Percentiles rank a stretch among this genome's conserved stretches.
phyloP scores from a whole-genome alignment of 108 stramenopile genomes.

The Cyclotella atomus region DNA sequence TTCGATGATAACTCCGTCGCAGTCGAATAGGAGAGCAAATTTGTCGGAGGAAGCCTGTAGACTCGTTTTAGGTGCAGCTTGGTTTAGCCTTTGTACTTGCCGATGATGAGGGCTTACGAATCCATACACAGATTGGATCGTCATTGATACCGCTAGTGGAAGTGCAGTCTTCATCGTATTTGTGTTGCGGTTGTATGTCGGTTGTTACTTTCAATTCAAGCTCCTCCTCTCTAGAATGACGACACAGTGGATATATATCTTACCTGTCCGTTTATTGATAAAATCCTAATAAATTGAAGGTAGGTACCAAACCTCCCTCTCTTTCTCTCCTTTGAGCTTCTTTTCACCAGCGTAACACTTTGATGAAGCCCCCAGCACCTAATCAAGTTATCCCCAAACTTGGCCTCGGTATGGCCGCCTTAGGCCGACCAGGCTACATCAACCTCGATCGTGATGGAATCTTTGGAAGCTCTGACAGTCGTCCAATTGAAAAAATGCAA shows the following conservation, averaged over 20 bases:
- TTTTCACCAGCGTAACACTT: neutral
- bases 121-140: conserved; percentile 1
- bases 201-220: too few species aligned
- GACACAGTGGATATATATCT: neutral
- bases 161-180: neutral
- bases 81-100: neutral
- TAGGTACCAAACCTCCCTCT: too few species aligned
- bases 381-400: conserved; percentile 35
- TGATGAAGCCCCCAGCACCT: neutral
- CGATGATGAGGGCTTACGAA: neutral
- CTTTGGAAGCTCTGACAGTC: conserved; percentile 17
- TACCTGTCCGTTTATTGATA: neutral
- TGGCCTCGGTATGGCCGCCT: conserved; percentile 81
- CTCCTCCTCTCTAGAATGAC: too few species aligned
- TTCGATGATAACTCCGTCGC: conserved; percentile 93
- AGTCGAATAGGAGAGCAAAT: conserved; percentile 88
- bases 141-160: neutral
- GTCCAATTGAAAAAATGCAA: conserved; percentile 64
- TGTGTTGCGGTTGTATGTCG: neutral
- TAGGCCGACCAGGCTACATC: conserved; percentile 86
- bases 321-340: too few species aligned
- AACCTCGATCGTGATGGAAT: conserved; percentile 51
- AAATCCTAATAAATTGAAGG: too few species aligned
- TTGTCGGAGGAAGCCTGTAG: conserved; percentile 12
- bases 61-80: neutral